phyloP scores from a whole-genome alignment of 768 basidiomycete species.

The Amyloporia xantha region DNA sequence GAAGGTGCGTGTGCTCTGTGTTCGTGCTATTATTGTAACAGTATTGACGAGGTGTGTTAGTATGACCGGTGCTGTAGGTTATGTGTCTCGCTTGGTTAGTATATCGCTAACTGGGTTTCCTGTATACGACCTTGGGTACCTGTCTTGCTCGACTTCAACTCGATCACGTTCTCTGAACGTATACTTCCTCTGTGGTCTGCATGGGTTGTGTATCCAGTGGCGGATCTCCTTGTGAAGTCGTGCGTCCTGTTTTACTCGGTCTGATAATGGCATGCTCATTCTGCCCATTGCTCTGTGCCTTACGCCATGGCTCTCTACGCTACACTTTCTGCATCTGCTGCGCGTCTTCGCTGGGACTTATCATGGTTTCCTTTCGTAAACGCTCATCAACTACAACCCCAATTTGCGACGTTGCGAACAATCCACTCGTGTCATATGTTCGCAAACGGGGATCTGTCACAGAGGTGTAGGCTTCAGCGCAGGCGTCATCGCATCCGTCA shows the following conservation, averaged over 20 bases:
- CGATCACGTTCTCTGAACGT: too few relatives aligned
- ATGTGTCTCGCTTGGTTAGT: not conserved
- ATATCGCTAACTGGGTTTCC: too few relatives aligned
- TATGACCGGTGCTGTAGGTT: slow-evolving; percentile 83
- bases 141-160: too few relatives aligned
- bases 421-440: not conserved
- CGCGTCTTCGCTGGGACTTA: too few relatives aligned
- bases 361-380: not conserved
- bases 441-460: too few relatives aligned
- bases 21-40: too few relatives aligned
- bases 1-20: slow-evolving; percentile 57
- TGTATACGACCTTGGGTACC: too few relatives aligned
- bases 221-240: slow-evolving; percentile 85
- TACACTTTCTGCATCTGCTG: too few relatives aligned
- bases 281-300: not conserved
- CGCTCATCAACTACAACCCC: not conserved
- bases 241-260: slow-evolving; percentile 30
- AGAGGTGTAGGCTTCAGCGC: slow-evolving; percentile 87
- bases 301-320: not conserved
- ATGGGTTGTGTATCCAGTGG: slow-evolving; percentile 35
- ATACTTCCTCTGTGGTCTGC: not conserved
- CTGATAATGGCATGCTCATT: not conserved
- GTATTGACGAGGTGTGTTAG: slow-evolving; percentile 39
- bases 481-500: slow-evolving; percentile 83
- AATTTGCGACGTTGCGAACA: not conserved